Evolutionary conservation across 768 basidiomycete species (phyloP).

Genomic region (Termitomyces sp.): DNA sequence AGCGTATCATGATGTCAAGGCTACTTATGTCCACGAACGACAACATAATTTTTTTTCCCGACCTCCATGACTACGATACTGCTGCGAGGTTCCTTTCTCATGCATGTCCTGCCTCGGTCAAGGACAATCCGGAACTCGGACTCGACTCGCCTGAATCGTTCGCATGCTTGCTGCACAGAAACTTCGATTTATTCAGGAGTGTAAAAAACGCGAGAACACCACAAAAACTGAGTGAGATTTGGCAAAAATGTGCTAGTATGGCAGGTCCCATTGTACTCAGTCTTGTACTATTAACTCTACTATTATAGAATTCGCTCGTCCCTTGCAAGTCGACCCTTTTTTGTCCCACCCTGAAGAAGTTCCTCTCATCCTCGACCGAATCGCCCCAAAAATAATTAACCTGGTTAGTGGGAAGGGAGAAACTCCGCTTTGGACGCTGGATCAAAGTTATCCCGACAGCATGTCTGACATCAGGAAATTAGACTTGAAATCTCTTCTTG

Average conservation of each 20-base stretch:
- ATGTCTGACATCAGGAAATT: background rate
- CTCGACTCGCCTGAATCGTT: slow-evolving; percentile 3
- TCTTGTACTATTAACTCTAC: background rate
- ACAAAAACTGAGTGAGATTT: background rate
- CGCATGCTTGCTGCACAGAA: background rate
- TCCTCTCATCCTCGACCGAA: background rate
- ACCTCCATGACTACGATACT: background rate
- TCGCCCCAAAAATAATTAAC: background rate
- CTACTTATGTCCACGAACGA: background rate
- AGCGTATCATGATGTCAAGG: too few relatives aligned
- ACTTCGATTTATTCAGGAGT: background rate
- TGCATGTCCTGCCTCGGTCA: background rate
- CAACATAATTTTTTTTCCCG: background rate
- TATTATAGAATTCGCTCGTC: background rate
- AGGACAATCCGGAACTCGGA: background rate
- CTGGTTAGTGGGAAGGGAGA: background rate
- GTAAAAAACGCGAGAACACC: background rate
- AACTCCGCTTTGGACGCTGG: background rate
- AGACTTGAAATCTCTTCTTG: background rate
- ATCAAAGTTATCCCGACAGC: background rate
- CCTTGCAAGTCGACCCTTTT: too few relatives aligned
- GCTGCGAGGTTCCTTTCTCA: background rate
- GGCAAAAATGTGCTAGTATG: background rate
- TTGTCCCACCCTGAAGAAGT: background rate
- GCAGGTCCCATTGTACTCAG: too few relatives aligned